Conservation (phyloP, 441 rosid genomes). For the Euphorbia celastroides region DNA sequence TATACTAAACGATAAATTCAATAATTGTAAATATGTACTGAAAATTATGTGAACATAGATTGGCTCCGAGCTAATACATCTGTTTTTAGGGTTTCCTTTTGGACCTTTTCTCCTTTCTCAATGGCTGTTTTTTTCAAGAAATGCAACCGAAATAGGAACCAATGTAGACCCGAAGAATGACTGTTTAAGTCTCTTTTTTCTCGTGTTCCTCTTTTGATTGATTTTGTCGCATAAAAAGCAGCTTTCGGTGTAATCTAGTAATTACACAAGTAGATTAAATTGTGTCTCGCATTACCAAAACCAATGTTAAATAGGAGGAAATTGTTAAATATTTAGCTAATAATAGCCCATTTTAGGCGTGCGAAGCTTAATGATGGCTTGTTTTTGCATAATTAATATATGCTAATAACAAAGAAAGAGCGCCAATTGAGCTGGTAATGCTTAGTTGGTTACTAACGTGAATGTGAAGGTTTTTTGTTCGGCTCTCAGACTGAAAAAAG, state of each 20-base stretch:
- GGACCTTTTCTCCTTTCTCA: not conserved
- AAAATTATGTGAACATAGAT: not conserved
- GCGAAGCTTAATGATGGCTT: not conserved
- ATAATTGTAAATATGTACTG: not conserved
- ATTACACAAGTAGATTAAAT: not conserved
- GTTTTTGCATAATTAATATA: not conserved
- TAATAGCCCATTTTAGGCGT: not conserved
- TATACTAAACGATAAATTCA: not conserved
- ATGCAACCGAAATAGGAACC: no score
- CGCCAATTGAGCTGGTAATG: no score
- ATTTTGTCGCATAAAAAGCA: conserved; percentile 1
- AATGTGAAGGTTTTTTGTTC: no score
- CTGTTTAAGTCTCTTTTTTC: not conserved
- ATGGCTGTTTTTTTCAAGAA: not conserved
- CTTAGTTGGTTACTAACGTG: no score
- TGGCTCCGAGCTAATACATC: not conserved
- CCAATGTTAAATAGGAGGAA: not conserved
- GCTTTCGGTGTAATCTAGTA: not conserved
- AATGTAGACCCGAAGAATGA: no score
- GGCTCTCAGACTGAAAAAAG: no score
- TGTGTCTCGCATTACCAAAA: not conserved
- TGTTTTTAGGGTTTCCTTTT: no score
- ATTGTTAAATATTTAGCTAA: not conserved
- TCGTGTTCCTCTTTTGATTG: not conserved
- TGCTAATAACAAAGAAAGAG: not conserved